A percentile compares a stretch with the other conserved stretches of the same genome.
These are phyloP conservation scores for Phylloboletellus chloephorus DNA, from an alignment of 1,284 basidiomycete species.

Conservation along the genomic window DNA sequence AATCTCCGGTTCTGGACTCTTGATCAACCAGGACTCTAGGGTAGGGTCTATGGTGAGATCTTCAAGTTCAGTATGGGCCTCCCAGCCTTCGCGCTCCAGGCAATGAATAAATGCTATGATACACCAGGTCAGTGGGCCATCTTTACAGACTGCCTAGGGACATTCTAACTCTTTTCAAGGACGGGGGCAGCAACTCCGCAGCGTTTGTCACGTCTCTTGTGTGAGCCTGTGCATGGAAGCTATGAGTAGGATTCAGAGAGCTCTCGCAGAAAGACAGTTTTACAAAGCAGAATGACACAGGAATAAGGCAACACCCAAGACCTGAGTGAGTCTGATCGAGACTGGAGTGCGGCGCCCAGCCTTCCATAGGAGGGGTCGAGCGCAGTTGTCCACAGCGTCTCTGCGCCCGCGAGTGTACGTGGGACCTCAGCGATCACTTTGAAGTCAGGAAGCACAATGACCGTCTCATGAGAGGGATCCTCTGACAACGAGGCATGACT, in stretches of 20 bases:
- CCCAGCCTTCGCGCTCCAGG: constrained; percentile 65
- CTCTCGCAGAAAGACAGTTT: constrained; percentile 21
- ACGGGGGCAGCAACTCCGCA: constrained; percentile 84
- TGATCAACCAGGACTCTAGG: constrained; percentile 47
- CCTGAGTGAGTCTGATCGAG: constrained; percentile 45
- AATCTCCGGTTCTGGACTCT: constrained; percentile 31
- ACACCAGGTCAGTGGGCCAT: constrained; percentile 6
- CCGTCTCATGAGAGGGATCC: constrained; percentile 60
- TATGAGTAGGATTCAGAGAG: background rate
- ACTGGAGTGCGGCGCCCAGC: constrained; percentile 36
- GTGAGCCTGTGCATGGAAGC: constrained; percentile 62
- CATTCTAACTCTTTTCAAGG: constrained; percentile 61
- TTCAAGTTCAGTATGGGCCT: constrained; percentile 69
- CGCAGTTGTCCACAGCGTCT: constrained; percentile 58
- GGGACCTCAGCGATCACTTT: constrained; percentile 71
- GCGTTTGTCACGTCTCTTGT: constrained; percentile 86
- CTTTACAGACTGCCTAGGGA: background rate
- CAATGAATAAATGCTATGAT: constrained; percentile 53
- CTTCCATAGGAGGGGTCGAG: constrained; percentile 54
- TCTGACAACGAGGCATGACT: constrained; percentile 65
- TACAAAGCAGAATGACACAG: constrained; percentile 78
- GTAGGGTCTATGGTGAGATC: constrained; percentile 53
- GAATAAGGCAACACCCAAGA: constrained; percentile 74
- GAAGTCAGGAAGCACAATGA: constrained; percentile 88
- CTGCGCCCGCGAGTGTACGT: constrained; percentile 58